Evolutionary conservation across 2,329 filamentous ascomycete species (phyloP).

Genomic region (Alternaria ethzedia): DNA sequence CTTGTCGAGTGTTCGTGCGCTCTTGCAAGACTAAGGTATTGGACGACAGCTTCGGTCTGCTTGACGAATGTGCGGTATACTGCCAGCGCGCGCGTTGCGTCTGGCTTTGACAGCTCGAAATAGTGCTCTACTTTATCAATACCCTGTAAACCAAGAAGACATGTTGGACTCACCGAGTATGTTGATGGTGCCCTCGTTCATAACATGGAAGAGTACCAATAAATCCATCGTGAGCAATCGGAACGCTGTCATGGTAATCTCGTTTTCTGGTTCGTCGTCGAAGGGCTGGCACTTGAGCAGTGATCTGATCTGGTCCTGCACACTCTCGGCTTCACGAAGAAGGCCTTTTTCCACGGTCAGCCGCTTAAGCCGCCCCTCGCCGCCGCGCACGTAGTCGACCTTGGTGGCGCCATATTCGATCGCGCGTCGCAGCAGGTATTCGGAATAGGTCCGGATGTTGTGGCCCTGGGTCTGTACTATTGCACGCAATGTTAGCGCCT

Average conservation of each 20-base stretch:
- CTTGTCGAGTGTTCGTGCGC: conserved; percentile 92
- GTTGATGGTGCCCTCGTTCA: conserved; percentile 97
- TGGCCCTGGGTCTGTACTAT: conserved; percentile 91
- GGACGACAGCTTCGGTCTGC: conserved; percentile 91
- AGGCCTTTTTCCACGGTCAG: conserved; percentile 90
- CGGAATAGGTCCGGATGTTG: conserved; percentile 90
- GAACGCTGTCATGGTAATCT: conserved; percentile 95
- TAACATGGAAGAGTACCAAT: conserved; percentile 86
- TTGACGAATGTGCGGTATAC: conserved; percentile 92
- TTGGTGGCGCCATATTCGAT: conserved; percentile 83
- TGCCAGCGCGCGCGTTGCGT: conserved; percentile 87
- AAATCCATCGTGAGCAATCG: conserved; percentile 89
- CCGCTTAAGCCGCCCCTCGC: conserved; percentile 82
- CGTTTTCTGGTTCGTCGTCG: conserved; percentile 88
- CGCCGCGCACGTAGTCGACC: conserved; percentile 85
- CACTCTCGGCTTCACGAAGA: conserved; percentile 85
- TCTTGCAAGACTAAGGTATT: conserved; percentile 84
- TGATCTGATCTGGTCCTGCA: conserved; percentile 86
- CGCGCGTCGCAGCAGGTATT: conserved; percentile 83
- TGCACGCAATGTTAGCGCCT: conserved; percentile 55
- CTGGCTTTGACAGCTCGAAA: conserved; percentile 95
- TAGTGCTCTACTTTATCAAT: conserved; percentile 74
- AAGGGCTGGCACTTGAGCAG: conserved; percentile 92
- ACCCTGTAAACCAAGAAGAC: neutral
- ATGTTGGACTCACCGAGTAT: conserved; percentile 73